Evolutionary conservation across 1,284 basidiomycete genomes (phyloP).

Genomic region (Cutaneotrichosporon sp.): DNA sequence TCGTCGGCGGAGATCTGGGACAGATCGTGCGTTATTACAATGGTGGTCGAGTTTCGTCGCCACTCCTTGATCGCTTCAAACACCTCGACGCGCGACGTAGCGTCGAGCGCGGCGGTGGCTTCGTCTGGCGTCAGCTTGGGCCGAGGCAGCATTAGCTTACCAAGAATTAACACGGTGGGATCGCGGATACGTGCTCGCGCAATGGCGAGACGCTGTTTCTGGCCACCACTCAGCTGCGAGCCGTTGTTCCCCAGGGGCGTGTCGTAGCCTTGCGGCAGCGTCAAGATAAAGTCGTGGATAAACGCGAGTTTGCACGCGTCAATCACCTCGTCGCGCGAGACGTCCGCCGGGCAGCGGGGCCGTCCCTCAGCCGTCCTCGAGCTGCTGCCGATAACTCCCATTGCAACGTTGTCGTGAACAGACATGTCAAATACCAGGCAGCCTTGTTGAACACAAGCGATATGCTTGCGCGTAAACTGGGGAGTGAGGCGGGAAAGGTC

Average conservation of each 20-base stretch:
- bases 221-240: constrained; percentile 79
- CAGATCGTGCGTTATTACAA: constrained; percentile 95
- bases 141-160: constrained; percentile 52
- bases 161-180: constrained; percentile 84
- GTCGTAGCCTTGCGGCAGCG: constrained; percentile 81
- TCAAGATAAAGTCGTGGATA: constrained; percentile 78
- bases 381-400: constrained; percentile 62
- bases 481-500: constrained; percentile 69
- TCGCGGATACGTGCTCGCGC: constrained; percentile 82
- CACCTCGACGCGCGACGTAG: constrained; percentile 77
- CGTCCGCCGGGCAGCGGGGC: constrained; percentile 45
- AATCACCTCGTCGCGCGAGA: constrained; percentile 65
- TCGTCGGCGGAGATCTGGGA: constrained; percentile 71
- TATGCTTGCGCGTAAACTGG: constrained; percentile 64
- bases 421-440: constrained; percentile 73
- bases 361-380: constrained; percentile 32
- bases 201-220: constrained; percentile 85
- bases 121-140: constrained; percentile 61
- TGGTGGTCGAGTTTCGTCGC: constrained; percentile 78
- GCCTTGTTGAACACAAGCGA: constrained; percentile 73
- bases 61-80: constrained; percentile 81
- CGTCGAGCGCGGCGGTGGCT: constrained; percentile 90
- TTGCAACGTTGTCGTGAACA: constrained; percentile 83
- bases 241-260: constrained; percentile 71
- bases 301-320: constrained; percentile 78